phyloP scores from a whole-genome alignment of 148 eudicot genomes.

The Fallopia convolvulus region DNA sequence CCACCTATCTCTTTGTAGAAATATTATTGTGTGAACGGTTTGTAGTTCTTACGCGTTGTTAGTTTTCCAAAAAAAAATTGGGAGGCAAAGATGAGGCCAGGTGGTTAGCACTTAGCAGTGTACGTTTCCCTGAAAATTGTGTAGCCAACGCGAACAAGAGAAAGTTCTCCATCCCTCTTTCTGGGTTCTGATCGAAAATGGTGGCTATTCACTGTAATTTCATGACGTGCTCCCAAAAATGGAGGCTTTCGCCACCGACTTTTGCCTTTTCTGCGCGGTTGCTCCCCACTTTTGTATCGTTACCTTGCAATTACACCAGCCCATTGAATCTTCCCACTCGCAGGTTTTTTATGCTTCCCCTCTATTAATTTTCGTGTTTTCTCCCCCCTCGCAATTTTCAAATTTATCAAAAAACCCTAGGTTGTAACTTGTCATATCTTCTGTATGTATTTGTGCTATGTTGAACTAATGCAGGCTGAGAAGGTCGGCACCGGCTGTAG shows the following conservation, averaged over 20 bases:
- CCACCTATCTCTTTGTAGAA: background rate
- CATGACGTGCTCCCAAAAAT: background rate
- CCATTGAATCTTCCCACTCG: background rate
- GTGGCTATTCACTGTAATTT: slow-evolving; percentile 5
- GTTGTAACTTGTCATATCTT: background rate
- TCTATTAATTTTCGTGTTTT: background rate
- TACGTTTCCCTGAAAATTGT: background rate
- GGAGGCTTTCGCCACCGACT: slow-evolving; percentile 1
- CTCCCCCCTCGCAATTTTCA: background rate
- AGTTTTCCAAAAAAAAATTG: background rate
- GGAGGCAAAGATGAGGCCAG: background rate
- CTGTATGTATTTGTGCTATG: background rate
- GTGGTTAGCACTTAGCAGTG: background rate
- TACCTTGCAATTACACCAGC: slow-evolving; percentile 2
- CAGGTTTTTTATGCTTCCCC: background rate
- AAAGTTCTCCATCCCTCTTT: background rate
- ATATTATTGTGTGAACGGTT: background rate
- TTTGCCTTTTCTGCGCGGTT: background rate
- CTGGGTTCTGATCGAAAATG: background rate
- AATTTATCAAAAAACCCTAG: background rate
- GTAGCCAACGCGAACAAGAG: too few species aligned
- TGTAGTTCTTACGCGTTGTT: background rate
- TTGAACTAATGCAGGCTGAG: slow-evolving; percentile 6
- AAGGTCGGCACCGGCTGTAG: slow-evolving; percentile 37
- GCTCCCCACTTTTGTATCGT: background rate